Conservation (phyloP, 192 early-diverging fungal genomes). For the Rhizoclosmatium sp. region DNA sequence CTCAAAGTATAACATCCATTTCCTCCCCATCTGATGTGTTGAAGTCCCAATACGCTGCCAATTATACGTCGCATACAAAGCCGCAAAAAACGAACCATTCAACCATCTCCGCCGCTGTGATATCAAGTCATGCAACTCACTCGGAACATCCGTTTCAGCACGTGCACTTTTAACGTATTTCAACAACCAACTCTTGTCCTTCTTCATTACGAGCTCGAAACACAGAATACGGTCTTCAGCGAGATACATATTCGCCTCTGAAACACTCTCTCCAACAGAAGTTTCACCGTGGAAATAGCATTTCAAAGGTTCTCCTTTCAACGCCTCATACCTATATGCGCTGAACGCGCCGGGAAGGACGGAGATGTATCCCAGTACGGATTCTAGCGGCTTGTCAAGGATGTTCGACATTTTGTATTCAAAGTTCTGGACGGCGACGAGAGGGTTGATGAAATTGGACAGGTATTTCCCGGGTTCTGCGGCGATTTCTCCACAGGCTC, state of each 20-base stretch:
- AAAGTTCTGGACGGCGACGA: slow-evolving; percentile 84
- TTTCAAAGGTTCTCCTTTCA: slow-evolving; percentile 74
- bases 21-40: slow-evolving; percentile 67
- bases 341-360: slow-evolving; percentile 90
- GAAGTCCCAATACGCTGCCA: slow-evolving; percentile 71
- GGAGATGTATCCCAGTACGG: slow-evolving; percentile 94
- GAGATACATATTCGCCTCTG: slow-evolving; percentile 40
- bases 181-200: slow-evolving; percentile 68
- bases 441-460: slow-evolving; percentile 71
- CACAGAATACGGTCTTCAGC: slow-evolving; percentile 82
- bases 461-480: slow-evolving; percentile 65
- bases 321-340: slow-evolving; percentile 77
- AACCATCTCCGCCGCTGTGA: slow-evolving; percentile 83
- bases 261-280: slow-evolving; percentile 58
- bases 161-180: slow-evolving; percentile 73
- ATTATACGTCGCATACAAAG: slow-evolving; percentile 73
- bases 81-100: slow-evolving; percentile 86
- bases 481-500: slow-evolving; percentile 82
- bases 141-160: slow-evolving; percentile 83
- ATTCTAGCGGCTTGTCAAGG: slow-evolving; percentile 84
- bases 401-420: slow-evolving; percentile 91
- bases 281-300: slow-evolving; percentile 82
- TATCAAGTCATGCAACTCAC: slow-evolving; percentile 75
- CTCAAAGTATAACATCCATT: slow-evolving; percentile 69
- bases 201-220: slow-evolving; percentile 81